Base-by-base conservation (phyloP, 2,329 filamentous ascomycete genomes). In the Elsinoe batatas region DNA sequence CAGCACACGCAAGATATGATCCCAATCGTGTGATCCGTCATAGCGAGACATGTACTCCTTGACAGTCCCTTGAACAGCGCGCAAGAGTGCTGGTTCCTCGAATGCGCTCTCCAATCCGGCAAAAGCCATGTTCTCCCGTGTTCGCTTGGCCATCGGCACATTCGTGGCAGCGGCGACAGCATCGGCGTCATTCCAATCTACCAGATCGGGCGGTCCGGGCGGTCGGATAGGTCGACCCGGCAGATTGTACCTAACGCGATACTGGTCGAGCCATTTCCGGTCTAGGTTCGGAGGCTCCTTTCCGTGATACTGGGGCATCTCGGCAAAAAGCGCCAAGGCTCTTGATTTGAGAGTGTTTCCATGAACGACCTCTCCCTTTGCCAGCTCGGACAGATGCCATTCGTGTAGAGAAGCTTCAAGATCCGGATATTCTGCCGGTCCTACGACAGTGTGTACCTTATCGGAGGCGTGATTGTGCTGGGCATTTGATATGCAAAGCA, bases 21-120 rank as follows among this genome's bases (percentile, higher is more conserved):
- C 75, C 74, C 88, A 94, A 73, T 95, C 88, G 74, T 96, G 91
- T 1, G 88, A 95, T 53, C 82, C 82, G 71, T 96, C 91, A 71
- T 88, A 88, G 60, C 80, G 76, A 44, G 80, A 75, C 84, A 91
- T 91, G 74, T 87, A 89, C 40, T 76, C 73, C 64, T 81, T 74
- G 54, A 88, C 83, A 67, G 84, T 87, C 44, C 72, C 71, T 15
- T 80, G 81, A 56, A 68, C 64, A 17, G 64, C 64, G 38, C 60
- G 55, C 53, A 67, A 67, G 1, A 69, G 61, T 4, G 60, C 60
- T 20, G 56, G 40, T 15, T 60, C 57, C 37, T 54, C 26, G 33
- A 60, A 58, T 8, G 57, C 37, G 5, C 51, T 51, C 26, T 58
- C 54, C 50, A 60, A 26, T 18, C 56, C 54, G 30, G 37, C 40